A percentile compares a stretch with the other conserved stretches of the same genome.
Conservation (phyloP, 345 rosid species). For the Heritiera fomes region DNA sequence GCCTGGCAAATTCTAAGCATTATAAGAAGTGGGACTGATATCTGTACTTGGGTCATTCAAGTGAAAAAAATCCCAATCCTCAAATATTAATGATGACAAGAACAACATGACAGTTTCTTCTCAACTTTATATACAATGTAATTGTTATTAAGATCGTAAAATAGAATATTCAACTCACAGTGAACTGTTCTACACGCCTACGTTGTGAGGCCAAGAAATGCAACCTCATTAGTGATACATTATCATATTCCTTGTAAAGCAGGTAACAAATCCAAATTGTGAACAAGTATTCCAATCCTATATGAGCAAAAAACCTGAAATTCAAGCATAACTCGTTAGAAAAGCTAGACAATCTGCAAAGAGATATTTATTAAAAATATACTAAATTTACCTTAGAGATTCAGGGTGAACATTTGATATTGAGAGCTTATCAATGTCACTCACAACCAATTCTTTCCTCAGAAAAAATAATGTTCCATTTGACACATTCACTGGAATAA, state of each 20-base stretch:
- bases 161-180: conserved; percentile 55
- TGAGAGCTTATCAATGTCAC: conserved; percentile 91
- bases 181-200: conserved; percentile 86
- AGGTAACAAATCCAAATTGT: conserved; percentile 85
- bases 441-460: conserved; percentile 78
- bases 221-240: conserved; percentile 77
- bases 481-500: conserved; percentile 92
- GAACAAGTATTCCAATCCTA: conserved; percentile 78
- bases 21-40: background rate
- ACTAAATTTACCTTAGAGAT: conserved; percentile 58
- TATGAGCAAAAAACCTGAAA: conserved; percentile 90
- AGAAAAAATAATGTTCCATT: conserved; percentile 80
- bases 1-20: background rate
- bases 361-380: conserved; percentile 13
- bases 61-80: background rate
- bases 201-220: conserved; percentile 75
- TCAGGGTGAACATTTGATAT: conserved; percentile 84
- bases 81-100: background rate
- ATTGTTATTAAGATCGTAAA: conserved; percentile 2
- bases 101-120: background rate
- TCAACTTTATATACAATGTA: conserved; percentile 8
- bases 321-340: conserved; percentile 20
- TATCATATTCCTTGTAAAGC: conserved; percentile 88
- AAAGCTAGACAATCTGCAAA: background rate
- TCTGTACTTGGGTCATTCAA: background rate